phyloP scores from a whole-genome alignment of 73 alveolate genomes.

The Uronychia binucleata region DNA sequence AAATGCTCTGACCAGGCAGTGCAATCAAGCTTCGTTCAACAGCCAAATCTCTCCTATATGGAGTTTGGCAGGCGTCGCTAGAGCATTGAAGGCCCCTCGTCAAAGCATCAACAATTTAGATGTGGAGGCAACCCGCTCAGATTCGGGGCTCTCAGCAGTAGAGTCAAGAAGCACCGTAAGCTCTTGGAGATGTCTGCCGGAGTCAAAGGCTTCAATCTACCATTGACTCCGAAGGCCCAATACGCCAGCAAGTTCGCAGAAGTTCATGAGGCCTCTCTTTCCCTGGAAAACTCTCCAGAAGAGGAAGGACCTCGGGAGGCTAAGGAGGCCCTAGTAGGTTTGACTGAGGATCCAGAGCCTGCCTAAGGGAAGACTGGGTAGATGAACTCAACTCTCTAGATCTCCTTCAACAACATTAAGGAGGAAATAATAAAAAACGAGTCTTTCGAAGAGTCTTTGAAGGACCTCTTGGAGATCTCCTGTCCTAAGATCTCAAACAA shows the following conservation, averaged over 20 bases:
- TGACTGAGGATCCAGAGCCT: no score
- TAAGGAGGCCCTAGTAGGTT: no score
- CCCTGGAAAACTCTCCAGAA: not conserved
- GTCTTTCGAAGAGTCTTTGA: not conserved
- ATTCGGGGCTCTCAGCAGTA: not conserved
- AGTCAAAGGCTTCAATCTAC: not conserved
- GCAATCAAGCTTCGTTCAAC: no score
- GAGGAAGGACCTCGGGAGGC: no score
- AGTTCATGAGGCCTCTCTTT: not conserved
- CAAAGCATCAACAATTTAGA: no score
- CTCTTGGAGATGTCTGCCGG: not conserved
- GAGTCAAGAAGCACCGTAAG: not conserved
- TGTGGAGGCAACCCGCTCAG: no score
- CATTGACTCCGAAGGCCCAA: not conserved
- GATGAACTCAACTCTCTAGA: not conserved
- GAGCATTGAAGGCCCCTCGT: no score
- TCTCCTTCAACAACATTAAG: not conserved
- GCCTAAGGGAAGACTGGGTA: no score
- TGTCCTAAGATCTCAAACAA: not conserved
- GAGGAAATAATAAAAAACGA: not conserved
- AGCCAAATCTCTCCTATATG: no score
- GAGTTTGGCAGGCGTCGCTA: no score
- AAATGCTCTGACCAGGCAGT: no score
- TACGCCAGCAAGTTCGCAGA: not conserved
- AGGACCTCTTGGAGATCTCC: not conserved